phyloP scores from a whole-genome alignment of 2,329 filamentous ascomycete genomes.

The Lecanoromycetidae sp. region DNA sequence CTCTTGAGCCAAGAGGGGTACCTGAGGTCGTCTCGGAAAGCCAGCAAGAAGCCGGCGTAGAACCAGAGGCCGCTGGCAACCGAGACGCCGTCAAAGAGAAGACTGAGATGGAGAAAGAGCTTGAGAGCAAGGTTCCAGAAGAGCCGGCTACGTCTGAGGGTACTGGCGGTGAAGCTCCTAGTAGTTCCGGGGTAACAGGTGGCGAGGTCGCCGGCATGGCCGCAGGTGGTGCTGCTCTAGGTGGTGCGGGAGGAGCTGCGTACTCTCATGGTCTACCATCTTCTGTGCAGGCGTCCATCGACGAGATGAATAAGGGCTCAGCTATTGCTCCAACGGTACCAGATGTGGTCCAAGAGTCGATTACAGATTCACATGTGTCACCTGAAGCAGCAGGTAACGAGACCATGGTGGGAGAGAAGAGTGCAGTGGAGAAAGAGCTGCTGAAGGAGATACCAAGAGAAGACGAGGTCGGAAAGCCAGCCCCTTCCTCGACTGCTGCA shows the following conservation, averaged over 20 bases:
- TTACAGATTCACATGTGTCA: slow-evolving; percentile 40
- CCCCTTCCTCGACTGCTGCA: slow-evolving; percentile 31
- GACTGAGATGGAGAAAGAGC: slow-evolving; percentile 57
- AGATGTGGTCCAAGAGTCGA: slow-evolving; percentile 34
- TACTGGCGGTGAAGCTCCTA: slow-evolving; percentile 28
- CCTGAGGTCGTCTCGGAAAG: slow-evolving; percentile 59
- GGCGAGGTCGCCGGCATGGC: slow-evolving; percentile 25
- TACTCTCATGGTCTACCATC: slow-evolving; percentile 13
- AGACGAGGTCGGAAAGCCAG: slow-evolving; percentile 18
- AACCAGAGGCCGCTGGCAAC: slow-evolving; percentile 57
- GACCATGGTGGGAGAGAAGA: slow-evolving; percentile 62
- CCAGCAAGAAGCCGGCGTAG: slow-evolving; percentile 51
- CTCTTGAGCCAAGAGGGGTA: slow-evolving; percentile 33
- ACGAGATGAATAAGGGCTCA: slow-evolving; percentile 17
- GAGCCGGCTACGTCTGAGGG: slow-evolving; percentile 42
- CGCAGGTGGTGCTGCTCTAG: slow-evolving; percentile 10
- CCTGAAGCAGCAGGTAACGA: slow-evolving; percentile 62
- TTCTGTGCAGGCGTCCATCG: slow-evolving; percentile 17
- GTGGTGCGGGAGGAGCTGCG: neutral
- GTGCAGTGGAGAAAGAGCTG: slow-evolving; percentile 60
- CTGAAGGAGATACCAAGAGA: slow-evolving; percentile 47
- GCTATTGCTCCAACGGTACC: slow-evolving; percentile 27
- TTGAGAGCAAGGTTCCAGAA: slow-evolving; percentile 54
- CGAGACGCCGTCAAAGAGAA: slow-evolving; percentile 58
- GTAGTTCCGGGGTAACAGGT: no score